Conservation (phyloP, 2,329 filamentous ascomycete genomes). For the Neobulgaria alba region DNA sequence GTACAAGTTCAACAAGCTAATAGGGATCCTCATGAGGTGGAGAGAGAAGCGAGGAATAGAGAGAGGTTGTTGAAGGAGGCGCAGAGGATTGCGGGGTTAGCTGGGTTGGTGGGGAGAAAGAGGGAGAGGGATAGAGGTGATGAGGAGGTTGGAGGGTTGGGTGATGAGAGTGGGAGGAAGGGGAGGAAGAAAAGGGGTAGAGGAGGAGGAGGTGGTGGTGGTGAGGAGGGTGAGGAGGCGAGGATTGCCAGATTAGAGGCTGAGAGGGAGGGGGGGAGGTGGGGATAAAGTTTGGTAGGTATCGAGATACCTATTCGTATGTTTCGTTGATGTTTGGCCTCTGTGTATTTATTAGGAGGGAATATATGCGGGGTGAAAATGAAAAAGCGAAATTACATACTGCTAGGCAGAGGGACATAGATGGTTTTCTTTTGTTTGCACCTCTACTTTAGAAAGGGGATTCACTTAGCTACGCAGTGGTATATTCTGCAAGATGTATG, state of each 20-base stretch:
- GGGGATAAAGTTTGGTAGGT: constrained; percentile 22
- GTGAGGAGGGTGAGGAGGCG: constrained; percentile 26
- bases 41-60: constrained; percentile 58
- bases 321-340: too few relatives aligned
- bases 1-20: constrained; percentile 11
- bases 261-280: constrained; percentile 44
- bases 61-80: constrained; percentile 61
- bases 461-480: too few relatives aligned
- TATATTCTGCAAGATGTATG: too few relatives aligned
- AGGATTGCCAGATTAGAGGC: constrained; percentile 41
- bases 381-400: too few relatives aligned
- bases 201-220: constrained; percentile 14
- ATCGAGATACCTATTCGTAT: too few relatives aligned
- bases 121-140: constrained; percentile 40
- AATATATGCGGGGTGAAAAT: too few relatives aligned
- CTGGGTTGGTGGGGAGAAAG: constrained; percentile 32
- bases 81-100: constrained; percentile 51
- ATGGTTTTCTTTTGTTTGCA: too few relatives aligned
- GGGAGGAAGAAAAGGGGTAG: constrained; percentile 36
- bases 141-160: constrained; percentile 30
- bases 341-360: too few relatives aligned
- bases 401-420: too few relatives aligned
- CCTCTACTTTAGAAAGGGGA: too few relatives aligned
- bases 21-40: constrained; percentile 46
- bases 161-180: constrained; percentile 31